phyloP scores from a whole-genome alignment of 805 yeast genomes.

The Myxozyma geophila region DNA sequence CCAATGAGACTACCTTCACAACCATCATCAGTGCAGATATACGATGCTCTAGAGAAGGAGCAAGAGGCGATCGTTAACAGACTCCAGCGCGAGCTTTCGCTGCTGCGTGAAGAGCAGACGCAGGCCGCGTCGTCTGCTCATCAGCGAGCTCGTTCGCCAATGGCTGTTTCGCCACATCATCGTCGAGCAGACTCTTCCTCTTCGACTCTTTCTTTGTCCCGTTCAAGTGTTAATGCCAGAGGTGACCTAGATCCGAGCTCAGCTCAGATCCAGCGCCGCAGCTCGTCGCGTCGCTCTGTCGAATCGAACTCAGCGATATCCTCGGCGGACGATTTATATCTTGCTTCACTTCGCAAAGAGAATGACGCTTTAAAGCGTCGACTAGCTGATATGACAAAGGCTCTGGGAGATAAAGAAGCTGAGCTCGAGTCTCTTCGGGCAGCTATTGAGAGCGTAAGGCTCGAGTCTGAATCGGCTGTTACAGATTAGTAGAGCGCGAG shows the following conservation, averaged over 20 bases:
- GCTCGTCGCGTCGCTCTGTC: slow-evolving; percentile 38
- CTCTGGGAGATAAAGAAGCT: slow-evolving; percentile 40
- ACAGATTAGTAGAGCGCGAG: slow-evolving; percentile 1
- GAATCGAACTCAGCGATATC: slow-evolving; percentile 35
- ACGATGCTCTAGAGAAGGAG: slow-evolving; percentile 62
- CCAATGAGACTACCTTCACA: slow-evolving; percentile 32
- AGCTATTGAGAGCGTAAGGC: neutral
- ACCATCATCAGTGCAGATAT: slow-evolving; percentile 41
- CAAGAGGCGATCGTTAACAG: slow-evolving; percentile 75
- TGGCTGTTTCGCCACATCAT: slow-evolving; percentile 19
- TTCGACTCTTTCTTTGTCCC: slow-evolving; percentile 39
- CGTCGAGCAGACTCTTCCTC: slow-evolving; percentile 41
- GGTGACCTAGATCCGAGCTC: slow-evolving; percentile 31
- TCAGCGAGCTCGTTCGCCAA: slow-evolving; percentile 26
- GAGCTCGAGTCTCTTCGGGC: slow-evolving; percentile 38
- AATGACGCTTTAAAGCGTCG: slow-evolving; percentile 43
- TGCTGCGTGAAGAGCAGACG: slow-evolving; percentile 56
- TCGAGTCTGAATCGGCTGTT: slow-evolving; percentile 16
- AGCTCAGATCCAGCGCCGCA: slow-evolving; percentile 22
- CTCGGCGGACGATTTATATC: slow-evolving; percentile 33
- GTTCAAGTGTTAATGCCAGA: slow-evolving; percentile 14
- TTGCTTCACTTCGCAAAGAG: slow-evolving; percentile 39
- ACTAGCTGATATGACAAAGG: slow-evolving; percentile 39
- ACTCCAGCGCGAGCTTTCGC: slow-evolving; percentile 64
- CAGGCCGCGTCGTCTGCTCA: slow-evolving; percentile 36